Base-by-base conservation (phyloP, 2,329 filamentous ascomycete genomes). In the Diaporthe sp. region DNA sequence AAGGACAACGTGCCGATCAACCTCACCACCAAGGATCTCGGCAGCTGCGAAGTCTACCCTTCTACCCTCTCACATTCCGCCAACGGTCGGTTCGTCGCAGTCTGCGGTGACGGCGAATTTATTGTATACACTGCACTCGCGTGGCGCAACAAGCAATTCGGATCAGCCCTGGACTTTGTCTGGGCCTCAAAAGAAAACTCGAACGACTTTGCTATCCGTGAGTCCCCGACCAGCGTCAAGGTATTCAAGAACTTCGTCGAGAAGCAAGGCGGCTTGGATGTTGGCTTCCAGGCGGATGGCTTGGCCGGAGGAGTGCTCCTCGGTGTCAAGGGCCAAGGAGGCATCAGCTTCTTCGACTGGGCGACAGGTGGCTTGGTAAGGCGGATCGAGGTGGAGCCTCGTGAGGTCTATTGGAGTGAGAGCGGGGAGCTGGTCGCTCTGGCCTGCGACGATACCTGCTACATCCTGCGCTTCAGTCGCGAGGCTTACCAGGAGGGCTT, bases 211-310 rank as follows among this genome's bases (percentile, higher is more conserved):
- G 97, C 97, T 53, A 98, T 99, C 80, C 93, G 97, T 49, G 97
- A 99, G 85, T 98, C 96, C 6, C 87, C 94, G 39, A 98, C 96
- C 67, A 98, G 94, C 81, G 95, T 99, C 81, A 98, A 98, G 88
- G 92, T 98, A 49, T 98, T 97, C 90, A 96, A 97, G 86, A 98
- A 98, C 86, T 98, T 99, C 87, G 93, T 96, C 79, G 97, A 98
- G 84, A 96, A 97, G 86, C 87, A 90, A 39, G 95, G 94, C 75
- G 95, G 95, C 13, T 88, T 99, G 44, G 96, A 99, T 83, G 95
- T 98, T 73, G 96, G 96, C 15, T 99, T 98, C 88, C 94, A 97
- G 80, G 96, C 96, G 1, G 97, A 99, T 79, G 96, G 96, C 22
- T 88, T 99, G 63, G 94, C 93, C 65, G 96, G 95, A 34, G 97